These are phyloP conservation scores for Grosmannia serpens DNA, from an alignment of 2,329 filamentous ascomycete genomes.

Conservation along the genomic window DNA sequence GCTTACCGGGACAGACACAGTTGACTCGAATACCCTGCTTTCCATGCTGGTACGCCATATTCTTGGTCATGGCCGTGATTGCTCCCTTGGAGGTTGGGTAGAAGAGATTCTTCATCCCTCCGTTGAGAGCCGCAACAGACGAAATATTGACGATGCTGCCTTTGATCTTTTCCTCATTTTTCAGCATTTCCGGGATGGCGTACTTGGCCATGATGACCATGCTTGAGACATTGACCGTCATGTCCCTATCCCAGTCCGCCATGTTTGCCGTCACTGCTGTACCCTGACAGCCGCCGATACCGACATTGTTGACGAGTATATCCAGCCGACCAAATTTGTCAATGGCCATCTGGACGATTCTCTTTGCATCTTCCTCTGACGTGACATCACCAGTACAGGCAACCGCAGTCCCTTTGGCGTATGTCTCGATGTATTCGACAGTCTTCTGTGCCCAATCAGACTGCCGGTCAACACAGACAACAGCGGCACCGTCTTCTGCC, in stretches of 20 bases:
- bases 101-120: conserved; percentile 30
- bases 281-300: conserved; percentile 33
- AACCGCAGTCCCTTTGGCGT: conserved; percentile 15
- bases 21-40: conserved; percentile 34
- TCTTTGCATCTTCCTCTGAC: conserved; percentile 36
- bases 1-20: conserved; percentile 22
- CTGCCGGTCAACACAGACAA: conserved; percentile 13
- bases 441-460: conserved; percentile 10
- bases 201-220: conserved; percentile 56
- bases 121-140: conserved; percentile 41
- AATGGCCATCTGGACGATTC: conserved; percentile 27
- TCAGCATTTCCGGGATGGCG: conserved; percentile 46
- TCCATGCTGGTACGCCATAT: conserved; percentile 38
- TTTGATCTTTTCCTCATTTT: conserved; percentile 31
- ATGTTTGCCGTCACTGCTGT: conserved; percentile 41
- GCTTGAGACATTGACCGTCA: conserved; percentile 51
- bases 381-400: conserved; percentile 45
- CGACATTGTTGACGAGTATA: conserved; percentile 55
- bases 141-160: conserved; percentile 48
- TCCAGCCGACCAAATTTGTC: conserved; percentile 43
- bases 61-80: conserved; percentile 37
- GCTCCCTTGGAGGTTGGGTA: conserved; percentile 37
- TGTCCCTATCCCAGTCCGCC: conserved; percentile 39
- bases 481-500: conserved; percentile 12
- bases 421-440: conserved; percentile 6